Base-by-base conservation (phyloP, 2,329 filamentous ascomycete genomes). In the Mycosphaerella arachidis region DNA sequence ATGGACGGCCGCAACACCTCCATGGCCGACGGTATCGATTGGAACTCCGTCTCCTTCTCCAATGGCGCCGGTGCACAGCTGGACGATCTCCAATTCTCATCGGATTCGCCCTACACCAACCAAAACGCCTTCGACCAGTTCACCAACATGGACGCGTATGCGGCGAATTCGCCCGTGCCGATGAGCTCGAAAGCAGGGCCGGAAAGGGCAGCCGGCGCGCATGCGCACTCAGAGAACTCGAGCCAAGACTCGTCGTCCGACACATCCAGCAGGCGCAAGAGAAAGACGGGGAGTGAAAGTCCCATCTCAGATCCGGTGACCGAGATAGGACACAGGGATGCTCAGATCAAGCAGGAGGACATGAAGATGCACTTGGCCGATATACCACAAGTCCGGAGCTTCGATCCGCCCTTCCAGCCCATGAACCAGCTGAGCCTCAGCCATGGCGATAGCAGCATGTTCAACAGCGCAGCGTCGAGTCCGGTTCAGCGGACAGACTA, bases 381-480 rank as follows among this genome's bases (percentile, higher is more conserved):
- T 24, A 45, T 60, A 43, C 67, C 67, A 40, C 63, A 65, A 16
- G 53, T 71, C 48, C 66, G 67, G 53, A 64, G 62, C 45, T 71
- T 68, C 57, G 67, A 71, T 30, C 65, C 71, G 45, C 64, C 56
- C 56, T 70, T 69, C 56, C 66, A 66, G 48, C 71, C 68, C 13
- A 71, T 71, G 68, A 67, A 72, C 62, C 69, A 71, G 40, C 67
- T 71, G 51, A 51, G 56, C 43, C 30, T 66, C 58, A 64, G 63
- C 50, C 61, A 73, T 30, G 60, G 62, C 6, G 72, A 78, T 55
- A 74, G 69, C 58, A 79, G 81, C 60, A 79, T 82, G 76, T 86
- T 87, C 68, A 80, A 82, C 16, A 84, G 82, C 66, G 81, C 81
- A 8, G 81, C 82, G 1, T 84, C 80, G 65, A 87, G 83, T 61